These are phyloP conservation scores for Umbelopsis isabellina DNA, from an alignment of 192 early-diverging fungal genomes.

Conservation along the genomic window DNA sequence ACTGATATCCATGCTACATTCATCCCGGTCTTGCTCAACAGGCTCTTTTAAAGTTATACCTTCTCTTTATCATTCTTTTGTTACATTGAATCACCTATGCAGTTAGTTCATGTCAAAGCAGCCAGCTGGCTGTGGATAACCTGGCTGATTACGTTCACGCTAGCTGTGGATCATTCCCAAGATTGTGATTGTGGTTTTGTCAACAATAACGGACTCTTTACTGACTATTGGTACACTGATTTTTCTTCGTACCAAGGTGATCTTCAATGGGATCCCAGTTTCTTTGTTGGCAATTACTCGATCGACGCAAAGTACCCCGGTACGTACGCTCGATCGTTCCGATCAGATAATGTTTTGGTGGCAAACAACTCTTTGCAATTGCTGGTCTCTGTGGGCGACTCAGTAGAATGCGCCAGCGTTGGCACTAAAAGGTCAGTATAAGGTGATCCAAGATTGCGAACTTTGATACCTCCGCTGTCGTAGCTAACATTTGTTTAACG, in stretches of 20 bases:
- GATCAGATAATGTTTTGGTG: slow-evolving; percentile 19
- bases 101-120: not conserved
- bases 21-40: not conserved
- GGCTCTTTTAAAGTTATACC: not conserved
- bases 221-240: slow-evolving; percentile 22
- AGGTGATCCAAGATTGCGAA: too few relatives aligned
- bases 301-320: slow-evolving; percentile 22
- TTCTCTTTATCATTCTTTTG: not conserved
- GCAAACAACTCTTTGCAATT: slow-evolving; percentile 10
- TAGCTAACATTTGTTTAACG: not conserved
- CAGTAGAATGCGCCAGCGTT: slow-evolving; percentile 2
- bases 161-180: not conserved
- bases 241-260: slow-evolving; percentile 6
- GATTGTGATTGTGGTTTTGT: slow-evolving; percentile 33
- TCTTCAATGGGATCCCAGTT: slow-evolving; percentile 7
- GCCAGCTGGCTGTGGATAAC: not conserved
- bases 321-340: slow-evolving; percentile 8
- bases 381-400: slow-evolving; percentile 10
- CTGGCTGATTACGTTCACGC: not conserved
- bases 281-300: slow-evolving; percentile 26
- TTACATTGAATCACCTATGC: not conserved
- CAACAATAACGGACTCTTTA: not conserved
- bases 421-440: slow-evolving; percentile 26
- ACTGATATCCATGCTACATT: not conserved
- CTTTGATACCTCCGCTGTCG: not conserved